A percentile compares a stretch with the other conserved stretches of the same genome.
These are phyloP conservation scores for Nyctanthes arbortristis DNA, from an alignment of 257 asterid species.

Conservation along the genomic window DNA sequence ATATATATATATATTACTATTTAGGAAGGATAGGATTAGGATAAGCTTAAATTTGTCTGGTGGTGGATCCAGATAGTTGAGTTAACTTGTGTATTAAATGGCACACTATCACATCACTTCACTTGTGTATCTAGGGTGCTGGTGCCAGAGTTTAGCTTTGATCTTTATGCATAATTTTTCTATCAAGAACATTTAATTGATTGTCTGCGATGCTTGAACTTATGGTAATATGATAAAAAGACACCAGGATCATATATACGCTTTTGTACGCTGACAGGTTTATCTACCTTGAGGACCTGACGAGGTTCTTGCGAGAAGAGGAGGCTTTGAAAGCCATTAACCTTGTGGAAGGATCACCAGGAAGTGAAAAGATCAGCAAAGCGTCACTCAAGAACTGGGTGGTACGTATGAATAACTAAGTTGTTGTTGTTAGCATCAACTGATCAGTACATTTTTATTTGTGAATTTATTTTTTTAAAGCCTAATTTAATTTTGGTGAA, in stretches of 20 bases:
- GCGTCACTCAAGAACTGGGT: conserved; percentile 80
- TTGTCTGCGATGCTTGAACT: not conserved
- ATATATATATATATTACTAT: no score
- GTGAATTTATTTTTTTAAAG: no score
- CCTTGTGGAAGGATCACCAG: conserved; percentile 68
- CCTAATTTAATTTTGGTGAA: no score
- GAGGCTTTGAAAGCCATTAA: conserved; percentile 67
- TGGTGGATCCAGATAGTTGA: not conserved
- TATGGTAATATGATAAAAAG: not conserved
- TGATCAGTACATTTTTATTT: no score
- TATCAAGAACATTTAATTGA: not conserved
- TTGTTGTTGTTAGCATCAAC: no score
- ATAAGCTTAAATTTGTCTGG: no score
- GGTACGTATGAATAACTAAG: conserved; percentile 60
- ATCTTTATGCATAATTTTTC: not conserved
- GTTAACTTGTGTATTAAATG: no score
- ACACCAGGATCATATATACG: not conserved
- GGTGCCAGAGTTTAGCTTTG: no score
- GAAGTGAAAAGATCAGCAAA: conserved; percentile 67
- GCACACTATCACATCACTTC: no score
- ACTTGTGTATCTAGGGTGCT: no score
- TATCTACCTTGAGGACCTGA: conserved; percentile 68
- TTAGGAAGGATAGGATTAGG: no score
- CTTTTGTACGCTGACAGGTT: conserved; percentile 41
- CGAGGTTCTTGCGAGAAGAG: conserved; percentile 78